Percentiles rank a stretch among this genome's conserved stretches.
Evolutionary conservation across 768 basidiomycete genomes (phyloP).

Genomic region (Amanita fuliginea): DNA sequence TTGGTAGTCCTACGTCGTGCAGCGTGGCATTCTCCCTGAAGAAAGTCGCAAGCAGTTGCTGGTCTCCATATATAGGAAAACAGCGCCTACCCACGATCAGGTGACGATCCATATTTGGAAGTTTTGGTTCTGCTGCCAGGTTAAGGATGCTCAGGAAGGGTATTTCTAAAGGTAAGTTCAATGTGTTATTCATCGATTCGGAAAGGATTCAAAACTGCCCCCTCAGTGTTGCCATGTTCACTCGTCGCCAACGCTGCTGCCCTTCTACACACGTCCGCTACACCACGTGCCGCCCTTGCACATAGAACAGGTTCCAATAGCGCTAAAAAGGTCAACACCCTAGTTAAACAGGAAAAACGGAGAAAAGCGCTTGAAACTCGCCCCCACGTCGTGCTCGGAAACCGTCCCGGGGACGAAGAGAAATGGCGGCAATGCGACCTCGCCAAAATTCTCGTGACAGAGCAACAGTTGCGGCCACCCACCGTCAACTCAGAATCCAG

Average conservation of each 20-base stretch:
- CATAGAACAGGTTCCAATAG: conserved; percentile 24
- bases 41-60: conserved; percentile 3
- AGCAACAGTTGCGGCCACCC: conserved; percentile 27
- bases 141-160: conserved; percentile 17
- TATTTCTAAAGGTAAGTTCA: conserved; percentile 17
- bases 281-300: conserved; percentile 20
- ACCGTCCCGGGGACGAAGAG: conserved; percentile 46
- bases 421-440: conserved; percentile 65
- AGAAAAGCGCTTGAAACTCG: conserved; percentile 24
- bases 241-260: conserved; percentile 19
- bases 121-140: neutral
- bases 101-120: conserved; percentile 8
- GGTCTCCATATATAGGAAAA: conserved; percentile 16
- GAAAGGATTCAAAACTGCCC: conserved; percentile 20
- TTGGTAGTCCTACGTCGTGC: conserved; percentile 39
- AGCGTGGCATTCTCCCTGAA: conserved; percentile 51
- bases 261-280: conserved; percentile 38
- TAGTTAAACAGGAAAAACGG: conserved; percentile 33
- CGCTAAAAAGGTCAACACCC: conserved; percentile 32
- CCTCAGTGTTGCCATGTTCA: conserved; percentile 21
- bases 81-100: conserved; percentile 31
- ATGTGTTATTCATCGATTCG: neutral
- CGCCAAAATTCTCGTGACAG: conserved; percentile 47
- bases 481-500: conserved; percentile 16
- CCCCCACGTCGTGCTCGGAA: conserved; percentile 69